A percentile compares a stretch with the other conserved stretches of the same genome.
Conservation (phyloP, 2,329 filamentous ascomycete species). For the Aspergillus cejpii region DNA sequence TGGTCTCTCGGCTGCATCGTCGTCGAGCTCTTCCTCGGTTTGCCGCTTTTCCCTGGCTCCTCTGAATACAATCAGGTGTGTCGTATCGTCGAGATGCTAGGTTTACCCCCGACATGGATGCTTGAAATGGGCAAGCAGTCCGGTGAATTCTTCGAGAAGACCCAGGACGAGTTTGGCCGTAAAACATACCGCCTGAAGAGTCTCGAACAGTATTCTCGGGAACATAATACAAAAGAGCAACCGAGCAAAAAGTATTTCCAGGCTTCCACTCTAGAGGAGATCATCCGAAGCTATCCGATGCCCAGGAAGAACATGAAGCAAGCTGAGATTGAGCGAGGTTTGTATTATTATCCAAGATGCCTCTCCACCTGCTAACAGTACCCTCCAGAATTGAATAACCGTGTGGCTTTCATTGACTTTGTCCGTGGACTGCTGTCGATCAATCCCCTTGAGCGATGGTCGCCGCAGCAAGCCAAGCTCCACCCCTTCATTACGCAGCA, state of each 20-base stretch:
- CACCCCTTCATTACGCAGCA: conserved; percentile 98
- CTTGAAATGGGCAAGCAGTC: conserved; percentile 97
- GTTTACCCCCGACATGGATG: conserved; percentile 97
- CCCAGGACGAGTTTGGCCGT: conserved; percentile 82
- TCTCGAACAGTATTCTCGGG: conserved; percentile 95
- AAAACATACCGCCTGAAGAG: conserved; percentile 88
- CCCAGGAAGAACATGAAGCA: conserved; percentile 99
- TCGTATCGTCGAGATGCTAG: conserved; percentile 95
- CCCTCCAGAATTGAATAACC: conserved; percentile 91
- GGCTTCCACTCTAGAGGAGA: conserved; percentile 86
- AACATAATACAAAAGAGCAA: conserved; percentile 94
- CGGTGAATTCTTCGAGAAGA: conserved; percentile 94
- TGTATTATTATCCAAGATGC: background rate
- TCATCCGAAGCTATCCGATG: conserved; percentile 97
- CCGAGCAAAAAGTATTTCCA: conserved; percentile 99
- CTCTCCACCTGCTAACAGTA: conserved; percentile 14
- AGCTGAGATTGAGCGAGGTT: conserved; percentile 90
- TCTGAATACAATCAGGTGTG: conserved; percentile 99
- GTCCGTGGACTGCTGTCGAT: conserved; percentile 88
- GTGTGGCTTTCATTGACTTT: conserved; percentile 95
- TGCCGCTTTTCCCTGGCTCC: conserved; percentile 91
- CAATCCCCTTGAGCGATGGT: conserved; percentile 95
- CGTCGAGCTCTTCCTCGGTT: conserved; percentile 89
- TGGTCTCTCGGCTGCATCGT: conserved; percentile 99
- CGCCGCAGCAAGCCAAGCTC: conserved; percentile 91